Evolutionary conservation across 306 rosid species (phyloP).

Genomic region (Neltuma alba): DNA sequence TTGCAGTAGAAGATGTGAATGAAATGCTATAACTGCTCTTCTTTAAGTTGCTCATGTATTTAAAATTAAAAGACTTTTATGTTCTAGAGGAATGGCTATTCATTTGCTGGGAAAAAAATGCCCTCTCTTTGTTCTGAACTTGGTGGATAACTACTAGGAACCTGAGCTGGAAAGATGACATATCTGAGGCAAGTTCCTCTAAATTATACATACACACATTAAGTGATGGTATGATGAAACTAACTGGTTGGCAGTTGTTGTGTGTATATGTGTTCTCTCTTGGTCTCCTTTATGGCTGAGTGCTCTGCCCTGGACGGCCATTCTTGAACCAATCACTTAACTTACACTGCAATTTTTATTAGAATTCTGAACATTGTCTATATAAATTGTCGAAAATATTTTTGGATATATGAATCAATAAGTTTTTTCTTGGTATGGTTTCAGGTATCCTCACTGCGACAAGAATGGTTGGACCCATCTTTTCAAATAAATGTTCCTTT

Average conservation of each 20-base stretch:
- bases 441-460: conserved; percentile 63
- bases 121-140: neutral
- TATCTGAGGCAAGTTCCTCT: neutral
- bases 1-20: neutral
- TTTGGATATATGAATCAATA: conserved; percentile 9
- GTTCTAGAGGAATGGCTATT: neutral
- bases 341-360: neutral
- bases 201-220: too few relatives aligned
- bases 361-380: neutral
- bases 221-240: neutral
- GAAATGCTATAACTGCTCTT: neutral
- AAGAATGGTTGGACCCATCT: conserved; percentile 77
- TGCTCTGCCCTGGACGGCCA: conserved; percentile 9
- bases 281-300: neutral
- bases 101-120: neutral
- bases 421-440: conserved; percentile 32
- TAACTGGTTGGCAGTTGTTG: neutral
- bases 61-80: neutral
- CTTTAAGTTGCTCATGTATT: neutral
- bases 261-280: neutral
- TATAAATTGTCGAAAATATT: neutral
- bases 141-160: neutral
- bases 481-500: conserved; percentile 76
- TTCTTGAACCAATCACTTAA: conserved; percentile 13
- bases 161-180: neutral